A percentile compares a stretch with the other conserved stretches of the same genome.
Evolutionary conservation across 106 monocot genomes (phyloP).

Genomic region (Allium sativum): DNA sequence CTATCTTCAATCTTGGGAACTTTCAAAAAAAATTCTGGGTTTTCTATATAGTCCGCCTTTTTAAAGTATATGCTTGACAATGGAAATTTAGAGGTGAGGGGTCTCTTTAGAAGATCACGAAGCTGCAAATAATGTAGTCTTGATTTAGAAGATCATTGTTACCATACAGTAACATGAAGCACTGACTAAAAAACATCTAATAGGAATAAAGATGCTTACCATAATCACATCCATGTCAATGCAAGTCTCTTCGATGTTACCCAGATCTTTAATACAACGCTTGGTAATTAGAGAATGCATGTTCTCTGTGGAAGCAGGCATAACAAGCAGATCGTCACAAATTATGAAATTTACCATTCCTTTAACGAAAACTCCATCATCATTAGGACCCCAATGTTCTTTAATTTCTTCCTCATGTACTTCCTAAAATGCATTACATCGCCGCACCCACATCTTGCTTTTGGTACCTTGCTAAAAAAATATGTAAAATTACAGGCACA

Average conservation of each 20-base stretch:
- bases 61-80: too few relatives aligned
- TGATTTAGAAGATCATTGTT: too few relatives aligned
- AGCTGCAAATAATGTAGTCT: too few relatives aligned
- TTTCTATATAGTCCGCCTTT: too few relatives aligned
- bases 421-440: background rate
- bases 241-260: background rate
- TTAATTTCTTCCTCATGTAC: background rate
- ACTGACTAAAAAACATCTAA: too few relatives aligned
- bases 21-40: too few relatives aligned
- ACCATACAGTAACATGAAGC: too few relatives aligned
- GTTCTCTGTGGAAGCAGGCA: background rate
- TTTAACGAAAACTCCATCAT: constrained; percentile 4
- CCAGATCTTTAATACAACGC: background rate
- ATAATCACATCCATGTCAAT: background rate
- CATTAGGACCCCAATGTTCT: background rate
- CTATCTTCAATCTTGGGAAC: too few relatives aligned
- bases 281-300: background rate
- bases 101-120: too few relatives aligned
- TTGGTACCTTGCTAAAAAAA: background rate
- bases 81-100: too few relatives aligned
- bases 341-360: background rate
- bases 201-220: background rate
- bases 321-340: background rate
- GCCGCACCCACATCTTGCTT: background rate
- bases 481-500: too few relatives aligned